Evolutionary conservation across 495 filamentous ascomycete genomes (phyloP).

Genomic region (Baudoinia panamericana): DNA sequence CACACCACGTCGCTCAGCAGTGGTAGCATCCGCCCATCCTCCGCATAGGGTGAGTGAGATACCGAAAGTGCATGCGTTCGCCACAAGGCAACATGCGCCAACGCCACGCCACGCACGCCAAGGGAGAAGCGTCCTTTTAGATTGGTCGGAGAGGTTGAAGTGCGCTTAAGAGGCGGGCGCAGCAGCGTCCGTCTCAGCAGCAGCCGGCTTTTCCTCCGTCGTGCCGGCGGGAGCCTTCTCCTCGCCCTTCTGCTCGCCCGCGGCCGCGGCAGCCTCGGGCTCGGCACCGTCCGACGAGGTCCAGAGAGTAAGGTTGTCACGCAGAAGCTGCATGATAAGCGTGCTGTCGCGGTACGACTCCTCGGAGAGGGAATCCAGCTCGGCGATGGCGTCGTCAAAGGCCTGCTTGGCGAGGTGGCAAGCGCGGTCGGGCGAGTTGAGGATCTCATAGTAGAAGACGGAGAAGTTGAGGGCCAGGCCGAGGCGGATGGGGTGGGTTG

Average conservation of each 20-base stretch:
- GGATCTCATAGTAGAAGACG: conserved; percentile 99
- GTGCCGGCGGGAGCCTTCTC: conserved; percentile 36
- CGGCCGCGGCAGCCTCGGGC: conserved; percentile 50
- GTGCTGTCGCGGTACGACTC: conserved; percentile 99
- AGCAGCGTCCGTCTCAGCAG: conserved; percentile 12
- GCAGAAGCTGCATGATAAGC: conserved; percentile 99
- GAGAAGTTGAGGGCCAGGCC: conserved; percentile 99
- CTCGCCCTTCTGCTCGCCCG: conserved; percentile 40
- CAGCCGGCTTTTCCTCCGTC: conserved; percentile 7
- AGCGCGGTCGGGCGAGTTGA: conserved; percentile 96
- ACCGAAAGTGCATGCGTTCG: no score
- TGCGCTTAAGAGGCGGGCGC: conserved; percentile 9
- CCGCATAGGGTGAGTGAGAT: no score
- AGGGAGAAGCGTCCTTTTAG: no score
- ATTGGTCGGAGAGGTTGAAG: no score
- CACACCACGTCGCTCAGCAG: no score
- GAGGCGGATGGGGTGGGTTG: conserved; percentile 97
- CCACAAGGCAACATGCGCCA: no score
- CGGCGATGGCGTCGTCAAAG: conserved; percentile 97
- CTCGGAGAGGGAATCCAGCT: conserved; percentile 96
- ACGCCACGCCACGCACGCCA: no score
- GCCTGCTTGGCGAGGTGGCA: conserved; percentile 99
- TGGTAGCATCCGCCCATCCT: no score
- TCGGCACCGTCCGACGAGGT: conserved; percentile 90
- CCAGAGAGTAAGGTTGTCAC: conserved; percentile 99